Percentiles rank a stretch among this genome's conserved stretches.
phyloP scores from a whole-genome alignment of 805 yeast genomes.

The baker's yeast (Saccharomyces cerevisiae) region DNA sequence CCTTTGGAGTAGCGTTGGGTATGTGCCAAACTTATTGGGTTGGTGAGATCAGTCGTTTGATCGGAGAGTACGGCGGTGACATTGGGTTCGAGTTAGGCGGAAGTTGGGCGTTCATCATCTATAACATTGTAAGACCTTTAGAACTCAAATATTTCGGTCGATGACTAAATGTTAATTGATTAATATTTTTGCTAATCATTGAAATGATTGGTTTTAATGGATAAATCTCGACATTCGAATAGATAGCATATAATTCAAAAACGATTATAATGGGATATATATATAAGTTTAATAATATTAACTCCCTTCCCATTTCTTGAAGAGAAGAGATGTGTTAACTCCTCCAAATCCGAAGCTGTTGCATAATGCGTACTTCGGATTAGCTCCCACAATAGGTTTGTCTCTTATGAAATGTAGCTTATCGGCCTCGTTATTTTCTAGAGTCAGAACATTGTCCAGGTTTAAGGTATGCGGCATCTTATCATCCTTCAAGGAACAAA shows the following conservation, averaged over 20 bases:
- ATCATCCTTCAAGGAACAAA: constrained; percentile 51
- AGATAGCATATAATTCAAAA: neutral
- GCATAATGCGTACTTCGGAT: constrained; percentile 55
- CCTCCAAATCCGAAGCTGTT: constrained; percentile 99
- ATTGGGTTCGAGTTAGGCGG: constrained; percentile 74
- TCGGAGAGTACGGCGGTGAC: constrained; percentile 70
- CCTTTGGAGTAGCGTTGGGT: constrained; percentile 79
- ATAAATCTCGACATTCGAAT: neutral
- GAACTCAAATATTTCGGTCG: constrained; percentile 54
- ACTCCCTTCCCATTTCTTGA: constrained; percentile 30
- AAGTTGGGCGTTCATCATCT: constrained; percentile 56
- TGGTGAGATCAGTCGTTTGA: constrained; percentile 55
- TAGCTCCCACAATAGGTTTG: constrained; percentile 32
- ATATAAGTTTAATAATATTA: neutral
- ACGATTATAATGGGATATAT: neutral
- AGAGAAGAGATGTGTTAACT: constrained; percentile 70
- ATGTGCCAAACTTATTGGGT: constrained; percentile 80
- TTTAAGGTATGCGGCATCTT: constrained; percentile 77
- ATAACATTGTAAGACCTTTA: constrained; percentile 48
- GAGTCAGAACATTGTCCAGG: constrained; percentile 37
- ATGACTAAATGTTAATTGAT: constrained; percentile 5
- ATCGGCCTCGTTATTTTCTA: neutral
- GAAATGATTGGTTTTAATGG: neutral
- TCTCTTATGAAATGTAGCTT: constrained; percentile 52
- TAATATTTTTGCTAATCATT: neutral